Conservation (phyloP, 768 basidiomycete genomes). For the Pleurotus sapidus region DNA sequence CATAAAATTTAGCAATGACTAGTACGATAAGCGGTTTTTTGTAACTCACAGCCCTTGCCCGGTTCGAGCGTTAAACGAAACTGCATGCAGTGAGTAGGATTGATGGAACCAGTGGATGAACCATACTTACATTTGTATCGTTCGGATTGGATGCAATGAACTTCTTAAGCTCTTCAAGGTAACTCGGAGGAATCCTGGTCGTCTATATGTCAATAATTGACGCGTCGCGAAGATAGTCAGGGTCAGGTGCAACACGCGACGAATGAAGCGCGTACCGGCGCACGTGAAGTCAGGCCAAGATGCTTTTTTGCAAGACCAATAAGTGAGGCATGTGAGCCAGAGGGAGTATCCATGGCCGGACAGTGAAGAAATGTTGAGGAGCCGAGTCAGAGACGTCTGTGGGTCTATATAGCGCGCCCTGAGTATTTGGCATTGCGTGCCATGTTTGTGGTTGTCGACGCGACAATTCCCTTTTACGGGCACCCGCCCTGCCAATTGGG, state of each 20-base stretch:
- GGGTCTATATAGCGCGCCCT: not conserved
- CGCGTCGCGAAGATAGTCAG: not conserved
- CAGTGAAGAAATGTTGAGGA: not conserved
- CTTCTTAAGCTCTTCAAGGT: conserved; percentile 31
- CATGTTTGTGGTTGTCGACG: not conserved
- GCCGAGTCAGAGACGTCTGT: not conserved
- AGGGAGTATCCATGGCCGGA: not conserved
- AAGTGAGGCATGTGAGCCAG: not conserved
- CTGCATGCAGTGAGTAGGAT: conserved; percentile 17
- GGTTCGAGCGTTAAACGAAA: conserved; percentile 35
- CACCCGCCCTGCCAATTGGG: not conserved
- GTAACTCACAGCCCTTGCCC: conserved; percentile 34
- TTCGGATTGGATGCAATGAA: conserved; percentile 28
- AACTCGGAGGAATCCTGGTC: conserved; percentile 24
- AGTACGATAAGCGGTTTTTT: not conserved
- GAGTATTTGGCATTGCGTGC: not conserved
- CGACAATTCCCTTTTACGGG: not conserved
- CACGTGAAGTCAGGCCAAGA: not conserved
- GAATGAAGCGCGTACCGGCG: not conserved
- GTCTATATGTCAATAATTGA: not conserved
- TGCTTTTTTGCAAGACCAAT: not conserved
- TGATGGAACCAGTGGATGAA: conserved; percentile 5
- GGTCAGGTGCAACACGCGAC: not conserved
- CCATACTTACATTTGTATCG: conserved; percentile 28
- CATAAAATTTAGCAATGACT: not conserved